phyloP scores from a whole-genome alignment of 352 stramenopile genomes.

The Phytophthora sansomeana region DNA sequence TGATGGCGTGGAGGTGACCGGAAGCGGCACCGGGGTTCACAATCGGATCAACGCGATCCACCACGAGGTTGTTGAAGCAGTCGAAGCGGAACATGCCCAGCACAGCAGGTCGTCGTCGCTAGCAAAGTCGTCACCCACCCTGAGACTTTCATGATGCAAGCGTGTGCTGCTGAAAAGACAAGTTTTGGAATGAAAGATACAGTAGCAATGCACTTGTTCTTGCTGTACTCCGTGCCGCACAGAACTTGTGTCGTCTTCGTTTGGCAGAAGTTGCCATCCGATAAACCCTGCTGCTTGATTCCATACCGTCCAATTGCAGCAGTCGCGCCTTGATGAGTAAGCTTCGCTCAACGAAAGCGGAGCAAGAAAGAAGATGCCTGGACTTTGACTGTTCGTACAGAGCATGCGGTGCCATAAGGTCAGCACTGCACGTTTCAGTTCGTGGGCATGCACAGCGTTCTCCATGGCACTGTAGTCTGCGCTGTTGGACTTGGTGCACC shows the following conservation, averaged over 20 bases:
- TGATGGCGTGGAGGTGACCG: slow-evolving; percentile 52
- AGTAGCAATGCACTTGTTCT: background rate
- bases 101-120: background rate
- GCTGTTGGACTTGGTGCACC: too few species aligned
- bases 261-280: slow-evolving; percentile 11
- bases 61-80: slow-evolving; percentile 66
- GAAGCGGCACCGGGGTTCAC: slow-evolving; percentile 33
- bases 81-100: slow-evolving; percentile 55
- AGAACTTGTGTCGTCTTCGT: slow-evolving; percentile 5
- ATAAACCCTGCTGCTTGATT: slow-evolving; percentile 9
- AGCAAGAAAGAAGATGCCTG: background rate
- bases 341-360: background rate
- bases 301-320: slow-evolving; percentile 18
- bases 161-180: slow-evolving; percentile 4
- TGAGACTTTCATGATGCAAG: slow-evolving; percentile 22
- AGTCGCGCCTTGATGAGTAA: slow-evolving; percentile 3
- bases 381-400: slow-evolving; percentile 12
- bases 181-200: slow-evolving; percentile 19
- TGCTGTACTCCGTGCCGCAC: background rate
- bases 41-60: slow-evolving; percentile 60
- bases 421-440: background rate
- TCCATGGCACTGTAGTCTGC: too few species aligned
- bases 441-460: background rate
- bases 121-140: background rate
- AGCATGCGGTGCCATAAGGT: slow-evolving; percentile 16